These are phyloP conservation scores for Trametes cinnabarina DNA, from an alignment of 768 basidiomycete species.

Conservation along the genomic window DNA sequence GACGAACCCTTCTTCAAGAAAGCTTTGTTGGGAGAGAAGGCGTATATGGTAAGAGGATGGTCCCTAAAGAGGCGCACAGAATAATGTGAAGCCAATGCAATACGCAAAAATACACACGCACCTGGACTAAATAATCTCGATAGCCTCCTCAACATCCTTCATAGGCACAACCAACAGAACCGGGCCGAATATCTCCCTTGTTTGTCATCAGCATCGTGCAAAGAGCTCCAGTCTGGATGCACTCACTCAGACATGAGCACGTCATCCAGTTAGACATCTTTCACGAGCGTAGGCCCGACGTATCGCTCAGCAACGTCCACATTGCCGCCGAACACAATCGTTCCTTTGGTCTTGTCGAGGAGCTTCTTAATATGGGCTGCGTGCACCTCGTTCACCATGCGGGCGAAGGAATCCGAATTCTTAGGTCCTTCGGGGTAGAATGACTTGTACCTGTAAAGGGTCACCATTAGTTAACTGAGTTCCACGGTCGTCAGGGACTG, in stretches of 20 bases:
- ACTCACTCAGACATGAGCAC: neutral
- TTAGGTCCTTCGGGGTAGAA: slow-evolving; percentile 50
- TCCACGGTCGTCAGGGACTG: too few species aligned
- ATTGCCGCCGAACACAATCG: neutral
- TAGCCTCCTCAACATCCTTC: slow-evolving; percentile 61
- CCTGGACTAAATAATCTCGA: slow-evolving; percentile 50
- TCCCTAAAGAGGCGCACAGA: slow-evolving; percentile 41
- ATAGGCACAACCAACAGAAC: slow-evolving; percentile 70
- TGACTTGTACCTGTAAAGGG: slow-evolving; percentile 34
- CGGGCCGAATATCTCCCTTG: slow-evolving; percentile 80
- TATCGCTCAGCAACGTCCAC: neutral
- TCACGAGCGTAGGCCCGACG: neutral
- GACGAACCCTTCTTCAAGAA: slow-evolving; percentile 59
- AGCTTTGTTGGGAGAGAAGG: slow-evolving; percentile 60
- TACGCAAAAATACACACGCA: neutral
- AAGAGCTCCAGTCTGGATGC: too few species aligned
- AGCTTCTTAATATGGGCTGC: slow-evolving; percentile 56
- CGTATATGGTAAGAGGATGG: slow-evolving; percentile 73
- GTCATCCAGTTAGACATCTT: neutral
- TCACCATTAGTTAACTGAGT: too few species aligned
- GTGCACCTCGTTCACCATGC: slow-evolving; percentile 52
- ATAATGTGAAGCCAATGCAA: neutral
- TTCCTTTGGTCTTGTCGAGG: slow-evolving; percentile 49
- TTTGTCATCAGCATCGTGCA: neutral
- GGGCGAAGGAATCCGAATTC: slow-evolving; percentile 43